Conservation (phyloP, 352 stramenopile genomes). For the Globisporangium perplexum region DNA sequence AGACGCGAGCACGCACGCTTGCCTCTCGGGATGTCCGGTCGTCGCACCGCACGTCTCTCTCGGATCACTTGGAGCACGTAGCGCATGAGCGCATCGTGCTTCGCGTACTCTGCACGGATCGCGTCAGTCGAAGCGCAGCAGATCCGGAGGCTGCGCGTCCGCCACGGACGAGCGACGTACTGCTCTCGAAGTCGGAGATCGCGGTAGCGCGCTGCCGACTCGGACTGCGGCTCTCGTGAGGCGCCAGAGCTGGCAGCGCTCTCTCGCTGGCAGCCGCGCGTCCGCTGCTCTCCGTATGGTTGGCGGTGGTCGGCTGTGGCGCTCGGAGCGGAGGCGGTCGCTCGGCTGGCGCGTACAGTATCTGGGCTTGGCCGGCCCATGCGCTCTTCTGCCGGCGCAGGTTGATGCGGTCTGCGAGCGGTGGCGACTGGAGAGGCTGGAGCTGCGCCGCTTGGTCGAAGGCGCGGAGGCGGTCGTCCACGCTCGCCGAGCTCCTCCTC, state of each 20-base stretch:
- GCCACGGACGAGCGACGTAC: background rate
- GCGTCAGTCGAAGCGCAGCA: background rate
- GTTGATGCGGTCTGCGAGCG: slow-evolving; percentile 4
- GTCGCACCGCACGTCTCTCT: slow-evolving; percentile 17
- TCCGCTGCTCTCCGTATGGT: background rate
- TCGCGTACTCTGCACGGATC: slow-evolving; percentile 32
- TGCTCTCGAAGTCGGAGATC: slow-evolving; percentile 6
- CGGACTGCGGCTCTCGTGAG: background rate
- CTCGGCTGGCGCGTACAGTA: background rate
- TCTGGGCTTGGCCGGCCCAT: background rate
- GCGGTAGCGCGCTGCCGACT: background rate
- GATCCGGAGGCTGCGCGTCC: background rate
- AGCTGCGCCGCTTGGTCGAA: slow-evolving; percentile 1
- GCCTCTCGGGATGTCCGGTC: slow-evolving; percentile 27
- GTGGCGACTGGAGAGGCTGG: background rate
- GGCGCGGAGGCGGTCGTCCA: background rate
- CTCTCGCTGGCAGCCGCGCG: background rate
- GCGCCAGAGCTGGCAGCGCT: background rate
- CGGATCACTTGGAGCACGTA: slow-evolving; percentile 42
- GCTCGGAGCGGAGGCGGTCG: background rate
- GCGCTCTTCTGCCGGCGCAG: background rate
- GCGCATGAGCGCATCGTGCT: slow-evolving; percentile 31
- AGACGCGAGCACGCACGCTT: slow-evolving; percentile 19
- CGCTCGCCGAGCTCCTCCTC: background rate
- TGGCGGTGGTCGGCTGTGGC: background rate